A percentile compares a stretch with the other conserved stretches of the same genome.
Evolutionary conservation across 2,329 filamentous ascomycete species (phyloP).

Genomic region (Myriangium duriaei): DNA sequence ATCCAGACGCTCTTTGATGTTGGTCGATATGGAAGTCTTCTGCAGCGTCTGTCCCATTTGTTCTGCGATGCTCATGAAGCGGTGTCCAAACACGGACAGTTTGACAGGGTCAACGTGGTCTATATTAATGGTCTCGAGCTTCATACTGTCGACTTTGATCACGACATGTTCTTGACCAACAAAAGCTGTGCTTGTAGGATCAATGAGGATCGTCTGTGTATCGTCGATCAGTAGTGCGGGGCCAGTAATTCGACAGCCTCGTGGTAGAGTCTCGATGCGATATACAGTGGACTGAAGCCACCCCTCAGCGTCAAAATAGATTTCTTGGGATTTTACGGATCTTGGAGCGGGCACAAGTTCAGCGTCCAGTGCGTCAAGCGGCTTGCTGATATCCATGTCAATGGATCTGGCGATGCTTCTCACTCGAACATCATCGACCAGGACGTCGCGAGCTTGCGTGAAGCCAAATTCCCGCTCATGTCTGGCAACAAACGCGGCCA

Average conservation of each 20-base stretch:
- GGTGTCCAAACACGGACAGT: constrained; percentile 42
- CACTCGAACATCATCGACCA: constrained; percentile 34
- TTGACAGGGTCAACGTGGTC: constrained; percentile 36
- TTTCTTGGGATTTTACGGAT: constrained; percentile 2
- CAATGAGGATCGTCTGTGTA: constrained; percentile 35
- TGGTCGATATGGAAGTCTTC: constrained; percentile 42
- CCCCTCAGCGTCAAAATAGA: constrained; percentile 18
- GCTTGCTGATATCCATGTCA: no score
- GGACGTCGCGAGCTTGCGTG: constrained; percentile 26
- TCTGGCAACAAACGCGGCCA: constrained; percentile 23
- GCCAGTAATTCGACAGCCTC: constrained; percentile 17
- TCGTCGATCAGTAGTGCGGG: constrained; percentile 27
- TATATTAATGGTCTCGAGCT: constrained; percentile 13
- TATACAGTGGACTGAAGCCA: constrained; percentile 17
- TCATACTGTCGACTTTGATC: constrained; percentile 17
- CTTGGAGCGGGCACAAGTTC: no score
- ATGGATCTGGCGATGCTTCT: no score
- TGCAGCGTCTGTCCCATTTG: constrained; percentile 47
- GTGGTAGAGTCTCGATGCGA: constrained; percentile 15
- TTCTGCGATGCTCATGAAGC: constrained; percentile 48
- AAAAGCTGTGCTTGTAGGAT: constrained; percentile 25
- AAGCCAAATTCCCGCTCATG: constrained; percentile 35
- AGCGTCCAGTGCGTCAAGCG: no score
- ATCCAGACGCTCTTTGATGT: constrained; percentile 33
- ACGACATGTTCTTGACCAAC: constrained; percentile 28